Conservation (phyloP, 2,329 filamentous ascomycete species). For the Colletotrichum lupini region DNA sequence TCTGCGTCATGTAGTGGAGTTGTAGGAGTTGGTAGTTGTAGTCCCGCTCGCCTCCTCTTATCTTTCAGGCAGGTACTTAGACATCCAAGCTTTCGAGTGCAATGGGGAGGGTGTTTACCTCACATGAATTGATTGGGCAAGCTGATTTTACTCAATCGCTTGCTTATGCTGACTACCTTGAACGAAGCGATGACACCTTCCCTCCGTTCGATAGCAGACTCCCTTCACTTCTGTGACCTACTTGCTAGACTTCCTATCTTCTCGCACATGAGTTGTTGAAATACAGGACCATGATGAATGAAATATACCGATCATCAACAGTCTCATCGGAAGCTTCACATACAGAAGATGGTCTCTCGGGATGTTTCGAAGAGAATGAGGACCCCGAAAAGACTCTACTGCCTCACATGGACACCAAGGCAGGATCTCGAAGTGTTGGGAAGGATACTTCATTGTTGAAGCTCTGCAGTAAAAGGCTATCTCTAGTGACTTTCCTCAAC, state of each 20-base stretch:
- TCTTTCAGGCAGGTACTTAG: background rate
- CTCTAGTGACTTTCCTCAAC: background rate
- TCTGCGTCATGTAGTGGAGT: background rate
- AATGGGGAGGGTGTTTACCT: background rate
- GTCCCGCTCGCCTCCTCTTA: background rate
- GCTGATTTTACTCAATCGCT: background rate
- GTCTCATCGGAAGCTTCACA: background rate
- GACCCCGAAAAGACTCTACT: slow-evolving; percentile 8
- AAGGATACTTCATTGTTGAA: background rate
- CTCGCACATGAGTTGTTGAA: background rate
- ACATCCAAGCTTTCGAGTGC: background rate
- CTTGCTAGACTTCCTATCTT: background rate
- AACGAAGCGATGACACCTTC: no score
- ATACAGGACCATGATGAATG: background rate
- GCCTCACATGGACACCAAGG: no score
- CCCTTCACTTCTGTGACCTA: background rate
- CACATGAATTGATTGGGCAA: background rate
- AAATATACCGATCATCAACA: no score
- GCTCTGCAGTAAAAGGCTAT: no score
- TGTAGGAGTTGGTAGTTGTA: background rate
- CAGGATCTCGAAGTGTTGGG: no score
- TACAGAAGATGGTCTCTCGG: background rate
- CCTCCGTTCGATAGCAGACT: background rate
- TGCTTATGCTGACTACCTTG: background rate
- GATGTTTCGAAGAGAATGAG: background rate